Conservation (phyloP, 1,284 basidiomycete genomes). For the Singerocomus inundabilis region DNA sequence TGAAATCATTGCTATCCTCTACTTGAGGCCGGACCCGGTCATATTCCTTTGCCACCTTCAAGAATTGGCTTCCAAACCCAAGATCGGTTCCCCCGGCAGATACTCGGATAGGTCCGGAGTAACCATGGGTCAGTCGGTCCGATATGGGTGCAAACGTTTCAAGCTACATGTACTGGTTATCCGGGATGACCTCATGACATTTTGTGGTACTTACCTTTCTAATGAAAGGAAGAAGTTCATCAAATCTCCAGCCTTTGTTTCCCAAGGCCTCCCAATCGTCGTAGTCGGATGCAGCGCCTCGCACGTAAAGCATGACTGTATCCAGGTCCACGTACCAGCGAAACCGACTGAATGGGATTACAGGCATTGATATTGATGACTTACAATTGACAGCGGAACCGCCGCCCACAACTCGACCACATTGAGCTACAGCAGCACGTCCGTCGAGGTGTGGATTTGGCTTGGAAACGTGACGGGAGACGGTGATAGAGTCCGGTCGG, state of each 20-base stretch:
- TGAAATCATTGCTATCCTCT: slow-evolving; percentile 47
- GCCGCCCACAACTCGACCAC: slow-evolving; percentile 49
- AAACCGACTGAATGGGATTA: background rate
- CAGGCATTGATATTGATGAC: slow-evolving; percentile 12
- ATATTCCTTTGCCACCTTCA: too few relatives aligned
- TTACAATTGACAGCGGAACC: slow-evolving; percentile 55
- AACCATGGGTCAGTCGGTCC: slow-evolving; percentile 45
- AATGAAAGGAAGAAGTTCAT: slow-evolving; percentile 54
- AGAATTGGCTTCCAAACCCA: slow-evolving; percentile 45
- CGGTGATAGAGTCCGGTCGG: slow-evolving; percentile 37
- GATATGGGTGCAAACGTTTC: slow-evolving; percentile 47
- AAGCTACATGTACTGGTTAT: slow-evolving; percentile 33
- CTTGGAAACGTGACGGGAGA: slow-evolving; percentile 42
- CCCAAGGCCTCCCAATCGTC: slow-evolving; percentile 53
- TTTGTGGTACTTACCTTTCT: slow-evolving; percentile 40
- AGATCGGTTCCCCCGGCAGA: slow-evolving; percentile 40
- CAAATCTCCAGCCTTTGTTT: slow-evolving; percentile 53
- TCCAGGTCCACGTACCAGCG: background rate
- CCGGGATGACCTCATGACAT: background rate
- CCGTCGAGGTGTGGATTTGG: slow-evolving; percentile 45
- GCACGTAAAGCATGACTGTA: too few relatives aligned
- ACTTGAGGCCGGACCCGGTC: slow-evolving; percentile 42
- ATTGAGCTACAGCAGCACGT: slow-evolving; percentile 41
- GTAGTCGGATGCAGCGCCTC: slow-evolving; percentile 55
- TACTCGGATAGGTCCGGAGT: slow-evolving; percentile 51